Base-by-base conservation (phyloP, 164 flowering plant species). In the Vitis labrusca region DNA sequence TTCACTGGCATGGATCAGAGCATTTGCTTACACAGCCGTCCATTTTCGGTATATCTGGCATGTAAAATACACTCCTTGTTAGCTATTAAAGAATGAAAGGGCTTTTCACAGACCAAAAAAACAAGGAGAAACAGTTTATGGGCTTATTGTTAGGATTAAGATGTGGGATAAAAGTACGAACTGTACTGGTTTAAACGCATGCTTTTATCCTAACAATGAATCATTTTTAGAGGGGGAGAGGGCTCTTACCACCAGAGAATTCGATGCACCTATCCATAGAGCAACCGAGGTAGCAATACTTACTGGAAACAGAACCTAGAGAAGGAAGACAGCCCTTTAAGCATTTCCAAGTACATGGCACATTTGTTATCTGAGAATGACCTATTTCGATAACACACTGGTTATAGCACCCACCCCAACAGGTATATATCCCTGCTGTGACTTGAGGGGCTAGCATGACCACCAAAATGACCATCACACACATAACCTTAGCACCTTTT, bases 391-490 rank as follows among this genome's bases (percentile, higher is more conserved):
- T 29, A 16, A 13, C 14, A 29, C 62, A 59, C 30, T 17, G 12
- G 17, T 59, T 59, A 17, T 59, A 59, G 62, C 62, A 59, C 12
- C 62, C 62, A 10, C 62, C 62, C 62, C 62, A 59, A 17, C 62
- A 59, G 62, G 17, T 29, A 17, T 59, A 59, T 10, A 59, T 5
- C 27, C 17, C n/a, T 14, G 14, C 55, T 9, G 55, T 4, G 15
- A 10, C 55, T 11, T 52, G 55, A 11, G 12, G 55, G 15, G 55
- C 15, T 14, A 52, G 15, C 55, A 52, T 52, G 0, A 52, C 12
- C 55, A 52, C 55, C 12, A 52, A 11, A 52, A 52, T 11, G 15
- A 11, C 55, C 11, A 52, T 52, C 55, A 52, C 58, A 13, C 58
- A 13, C 58, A 13, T 13, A 55, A 13, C 17, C 58, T 14, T 14